Conservation (phyloP, 345 rosid genomes). For the Passiflora organensis region DNA sequence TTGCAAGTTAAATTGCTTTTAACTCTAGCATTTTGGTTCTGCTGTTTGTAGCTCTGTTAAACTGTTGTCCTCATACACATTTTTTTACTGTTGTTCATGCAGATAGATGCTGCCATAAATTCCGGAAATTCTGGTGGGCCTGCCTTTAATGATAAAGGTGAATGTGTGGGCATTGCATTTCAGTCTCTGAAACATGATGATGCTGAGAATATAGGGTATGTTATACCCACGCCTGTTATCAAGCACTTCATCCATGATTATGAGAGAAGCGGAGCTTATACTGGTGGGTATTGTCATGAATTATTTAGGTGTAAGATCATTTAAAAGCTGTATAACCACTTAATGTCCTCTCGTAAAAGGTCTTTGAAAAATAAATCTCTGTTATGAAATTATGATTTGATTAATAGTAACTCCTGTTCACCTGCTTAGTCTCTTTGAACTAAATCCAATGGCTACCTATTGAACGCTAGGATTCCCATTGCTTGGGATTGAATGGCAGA, state of each 20-base stretch:
- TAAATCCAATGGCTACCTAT: not conserved
- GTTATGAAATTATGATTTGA: too few species aligned
- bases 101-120: slow-evolving; percentile 98
- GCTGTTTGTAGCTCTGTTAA: not conserved
- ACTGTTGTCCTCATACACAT: not conserved
- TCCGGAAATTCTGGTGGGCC: slow-evolving; percentile 99
- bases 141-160: slow-evolving; percentile 86
- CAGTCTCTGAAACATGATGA: slow-evolving; percentile 95
- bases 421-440: not conserved
- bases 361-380: too few species aligned
- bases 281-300: slow-evolving; percentile 39
- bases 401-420: too few species aligned
- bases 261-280: slow-evolving; percentile 79
- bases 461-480: slow-evolving; percentile 70
- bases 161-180: slow-evolving; percentile 94
- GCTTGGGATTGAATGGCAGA: slow-evolving; percentile 98
- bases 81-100: slow-evolving; percentile 13
- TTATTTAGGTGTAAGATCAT: not conserved
- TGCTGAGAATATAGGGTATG: slow-evolving; percentile 91
- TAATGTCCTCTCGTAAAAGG: not conserved
- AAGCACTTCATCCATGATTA: slow-evolving; percentile 85
- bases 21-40: not conserved
- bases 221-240: slow-evolving; percentile 94
- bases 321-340: not conserved
- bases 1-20: slow-evolving; percentile 49